These are phyloP conservation scores for Scheffersomyces coipomensis DNA, from an alignment of 805 yeast genomes.

Conservation along the genomic window DNA sequence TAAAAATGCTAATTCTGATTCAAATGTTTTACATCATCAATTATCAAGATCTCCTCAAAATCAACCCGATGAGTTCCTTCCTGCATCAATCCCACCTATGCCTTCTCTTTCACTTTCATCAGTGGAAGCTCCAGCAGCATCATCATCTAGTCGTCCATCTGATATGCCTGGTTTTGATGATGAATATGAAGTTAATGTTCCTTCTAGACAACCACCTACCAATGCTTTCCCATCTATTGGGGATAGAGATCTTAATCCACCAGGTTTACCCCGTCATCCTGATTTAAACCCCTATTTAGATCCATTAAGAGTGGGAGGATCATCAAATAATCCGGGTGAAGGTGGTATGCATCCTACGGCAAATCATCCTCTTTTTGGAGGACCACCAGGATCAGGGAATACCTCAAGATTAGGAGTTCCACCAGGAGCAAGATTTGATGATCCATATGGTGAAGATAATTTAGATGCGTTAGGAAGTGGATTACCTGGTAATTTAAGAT, in stretches of 20 bases:
- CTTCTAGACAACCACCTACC: conserved; percentile 2
- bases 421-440: conserved; percentile 53
- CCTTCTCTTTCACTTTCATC: background rate
- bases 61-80: background rate
- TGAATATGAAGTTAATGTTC: conserved; percentile 40
- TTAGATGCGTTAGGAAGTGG: conserved; percentile 45
- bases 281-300: conserved; percentile 41
- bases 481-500: conserved; percentile 39
- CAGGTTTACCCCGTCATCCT: conserved; percentile 42
- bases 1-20: background rate
- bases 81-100: too few species aligned
- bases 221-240: conserved; percentile 38
- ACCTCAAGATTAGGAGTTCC: conserved; percentile 34
- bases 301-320: conserved; percentile 25
- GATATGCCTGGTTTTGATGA: conserved; percentile 56
- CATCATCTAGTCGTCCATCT: conserved; percentile 15
- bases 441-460: conserved; percentile 47
- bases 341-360: conserved; percentile 58
- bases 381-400: conserved; percentile 15
- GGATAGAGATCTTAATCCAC: conserved; percentile 50
- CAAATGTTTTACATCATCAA: background rate
- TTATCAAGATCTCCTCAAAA: background rate
- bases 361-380: conserved; percentile 51
- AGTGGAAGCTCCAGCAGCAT: background rate
- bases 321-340: conserved; percentile 9